A percentile compares a stretch with the other conserved stretches of the same genome.
Conservation (phyloP, 192 early-diverging fungal genomes). For the Mycoemilia scoparia region DNA sequence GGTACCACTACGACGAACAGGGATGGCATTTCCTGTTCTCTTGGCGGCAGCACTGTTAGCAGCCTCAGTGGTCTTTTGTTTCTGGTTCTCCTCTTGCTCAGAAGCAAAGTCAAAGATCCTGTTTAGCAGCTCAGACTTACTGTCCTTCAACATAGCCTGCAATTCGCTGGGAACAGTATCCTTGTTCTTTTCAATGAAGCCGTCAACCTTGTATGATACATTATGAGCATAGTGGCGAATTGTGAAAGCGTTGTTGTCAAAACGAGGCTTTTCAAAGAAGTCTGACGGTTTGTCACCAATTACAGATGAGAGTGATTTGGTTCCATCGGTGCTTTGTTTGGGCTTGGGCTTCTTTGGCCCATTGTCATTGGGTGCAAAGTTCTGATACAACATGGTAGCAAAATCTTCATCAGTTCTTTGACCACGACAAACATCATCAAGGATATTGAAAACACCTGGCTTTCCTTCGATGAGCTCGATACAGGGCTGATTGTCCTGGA, state of each 20-base stretch:
- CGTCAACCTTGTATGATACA: slow-evolving; percentile 84
- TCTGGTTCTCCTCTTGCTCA: background rate
- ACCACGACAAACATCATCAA: slow-evolving; percentile 83
- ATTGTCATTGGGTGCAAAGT: no score
- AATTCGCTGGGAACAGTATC: slow-evolving; percentile 93
- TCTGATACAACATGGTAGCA: slow-evolving; percentile 77
- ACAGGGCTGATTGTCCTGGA: slow-evolving; percentile 96
- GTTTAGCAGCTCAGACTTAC: slow-evolving; percentile 61
- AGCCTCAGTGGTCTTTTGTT: no score
- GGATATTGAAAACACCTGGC: slow-evolving; percentile 80
- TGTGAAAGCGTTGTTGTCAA: slow-evolving; percentile 76
- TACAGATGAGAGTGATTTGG: no score
- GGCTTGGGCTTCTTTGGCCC: no score
- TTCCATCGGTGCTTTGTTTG: no score
- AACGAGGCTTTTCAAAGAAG: slow-evolving; percentile 78
- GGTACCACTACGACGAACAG: background rate
- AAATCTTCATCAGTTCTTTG: slow-evolving; percentile 72
- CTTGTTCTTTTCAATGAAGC: slow-evolving; percentile 96
- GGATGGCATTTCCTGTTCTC: background rate
- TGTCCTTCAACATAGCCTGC: slow-evolving; percentile 55
- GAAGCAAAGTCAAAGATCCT: slow-evolving; percentile 37
- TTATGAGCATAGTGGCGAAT: slow-evolving; percentile 91
- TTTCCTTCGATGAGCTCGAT: slow-evolving; percentile 96
- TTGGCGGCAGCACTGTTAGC: no score
- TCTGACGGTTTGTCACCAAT: slow-evolving; percentile 9